These are phyloP conservation scores for Ceratocystis albifundus DNA, from an alignment of 2,329 filamentous ascomycete species.

Conservation along the genomic window DNA sequence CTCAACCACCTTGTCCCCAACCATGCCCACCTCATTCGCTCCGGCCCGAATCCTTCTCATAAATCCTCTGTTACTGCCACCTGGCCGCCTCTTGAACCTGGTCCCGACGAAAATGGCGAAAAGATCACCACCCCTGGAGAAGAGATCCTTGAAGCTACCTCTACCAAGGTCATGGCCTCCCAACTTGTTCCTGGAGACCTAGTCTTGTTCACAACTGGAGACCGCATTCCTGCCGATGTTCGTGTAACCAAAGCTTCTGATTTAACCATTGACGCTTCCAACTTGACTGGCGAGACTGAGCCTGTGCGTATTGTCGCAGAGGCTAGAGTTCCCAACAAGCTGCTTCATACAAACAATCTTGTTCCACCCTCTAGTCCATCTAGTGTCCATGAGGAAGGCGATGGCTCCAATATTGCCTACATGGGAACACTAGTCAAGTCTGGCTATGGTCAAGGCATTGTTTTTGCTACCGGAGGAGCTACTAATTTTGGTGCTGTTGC, in stretches of 20 bases:
- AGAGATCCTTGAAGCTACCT: constrained; percentile 56
- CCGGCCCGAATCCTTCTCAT: constrained; percentile 31
- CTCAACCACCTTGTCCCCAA: constrained; percentile 89
- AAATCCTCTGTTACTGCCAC: constrained; percentile 31
- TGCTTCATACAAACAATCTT: neutral
- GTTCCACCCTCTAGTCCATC: constrained; percentile 25
- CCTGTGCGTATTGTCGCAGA: constrained; percentile 70
- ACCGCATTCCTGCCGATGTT: constrained; percentile 91
- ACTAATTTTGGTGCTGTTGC: constrained; percentile 97
- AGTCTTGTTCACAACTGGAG: constrained; percentile 87
- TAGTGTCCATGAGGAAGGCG: constrained; percentile 38
- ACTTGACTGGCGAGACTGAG: constrained; percentile 92
- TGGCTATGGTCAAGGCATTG: constrained; percentile 87
- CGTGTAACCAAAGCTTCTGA: constrained; percentile 84
- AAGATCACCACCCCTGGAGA: constrained; percentile 50
- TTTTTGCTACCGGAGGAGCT: constrained; percentile 87
- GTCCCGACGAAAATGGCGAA: constrained; percentile 30
- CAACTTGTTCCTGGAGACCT: constrained; percentile 87
- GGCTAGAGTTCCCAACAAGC: constrained; percentile 29
- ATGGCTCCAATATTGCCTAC: constrained; percentile 84
- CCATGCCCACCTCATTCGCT: constrained; percentile 83
- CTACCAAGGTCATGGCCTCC: constrained; percentile 73
- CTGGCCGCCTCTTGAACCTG: constrained; percentile 37
- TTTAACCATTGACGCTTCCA: constrained; percentile 90
- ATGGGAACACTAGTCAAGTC: constrained; percentile 96